These are phyloP conservation scores for Nicotiana otophora DNA, from an alignment of 257 asterid genomes.

Conservation along the genomic window DNA sequence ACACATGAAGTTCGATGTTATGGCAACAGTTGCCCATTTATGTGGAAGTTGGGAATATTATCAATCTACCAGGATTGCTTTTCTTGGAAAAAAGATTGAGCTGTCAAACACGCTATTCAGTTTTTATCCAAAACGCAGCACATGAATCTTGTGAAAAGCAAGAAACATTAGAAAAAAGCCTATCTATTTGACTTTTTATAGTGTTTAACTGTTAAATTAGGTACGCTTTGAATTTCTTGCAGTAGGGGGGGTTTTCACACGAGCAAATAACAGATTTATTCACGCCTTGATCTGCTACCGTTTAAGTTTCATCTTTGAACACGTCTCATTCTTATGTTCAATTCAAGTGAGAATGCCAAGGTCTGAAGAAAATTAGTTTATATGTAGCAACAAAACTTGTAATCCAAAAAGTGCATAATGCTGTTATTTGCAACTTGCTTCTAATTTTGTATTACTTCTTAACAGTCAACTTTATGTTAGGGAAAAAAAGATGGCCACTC, in stretches of 20 bases:
- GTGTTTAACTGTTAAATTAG: not conserved
- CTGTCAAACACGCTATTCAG: constrained; percentile 8
- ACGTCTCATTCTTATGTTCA: no score
- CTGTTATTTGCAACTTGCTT: no score
- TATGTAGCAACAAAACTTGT: not conserved
- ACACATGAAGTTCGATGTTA: constrained; percentile 27
- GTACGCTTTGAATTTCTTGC: not conserved
- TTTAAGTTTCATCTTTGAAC: no score
- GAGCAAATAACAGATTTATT: not conserved
- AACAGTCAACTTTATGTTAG: no score
- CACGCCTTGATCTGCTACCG: no score
- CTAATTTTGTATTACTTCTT: no score
- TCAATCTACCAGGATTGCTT: not conserved
- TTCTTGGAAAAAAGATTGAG: constrained; percentile 14
- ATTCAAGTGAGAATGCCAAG: not conserved
- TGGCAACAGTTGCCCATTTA: constrained; percentile 8
- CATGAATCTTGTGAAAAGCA: constrained; percentile 30
- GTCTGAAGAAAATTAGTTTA: not conserved
- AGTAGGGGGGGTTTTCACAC: not conserved
- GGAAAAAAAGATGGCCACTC: no score
- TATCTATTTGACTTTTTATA: not conserved
- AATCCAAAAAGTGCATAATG: no score
- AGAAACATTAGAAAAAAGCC: not conserved
- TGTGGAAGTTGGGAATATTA: constrained; percentile 14
- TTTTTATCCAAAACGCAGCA: constrained; percentile 12